Evolutionary conservation across 768 basidiomycete species (phyloP).

Genomic region (Pholiota conissans): DNA sequence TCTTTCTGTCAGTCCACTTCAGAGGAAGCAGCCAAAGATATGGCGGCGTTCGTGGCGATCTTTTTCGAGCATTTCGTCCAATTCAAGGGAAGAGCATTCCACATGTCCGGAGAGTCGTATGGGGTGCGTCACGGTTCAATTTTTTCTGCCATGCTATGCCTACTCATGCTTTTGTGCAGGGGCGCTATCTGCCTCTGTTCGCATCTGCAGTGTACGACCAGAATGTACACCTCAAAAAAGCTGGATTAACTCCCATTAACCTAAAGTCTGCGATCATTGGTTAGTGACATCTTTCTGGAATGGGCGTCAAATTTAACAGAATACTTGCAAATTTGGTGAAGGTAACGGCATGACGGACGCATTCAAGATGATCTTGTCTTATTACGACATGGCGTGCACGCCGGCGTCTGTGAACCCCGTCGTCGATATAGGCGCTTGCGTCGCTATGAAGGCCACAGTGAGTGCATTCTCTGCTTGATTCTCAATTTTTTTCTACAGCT

Average conservation of each 20-base stretch:
- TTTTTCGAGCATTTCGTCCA: slow-evolving; percentile 75
- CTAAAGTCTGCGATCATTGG: slow-evolving; percentile 75
- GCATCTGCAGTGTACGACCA: slow-evolving; percentile 77
- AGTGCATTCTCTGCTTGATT: slow-evolving; percentile 16
- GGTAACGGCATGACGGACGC: slow-evolving; percentile 68
- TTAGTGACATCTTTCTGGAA: slow-evolving; percentile 17
- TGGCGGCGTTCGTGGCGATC: slow-evolving; percentile 68
- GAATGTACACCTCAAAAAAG: slow-evolving; percentile 53
- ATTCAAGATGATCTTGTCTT: slow-evolving; percentile 40
- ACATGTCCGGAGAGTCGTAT: slow-evolving; percentile 77
- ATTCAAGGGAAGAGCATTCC: slow-evolving; percentile 67
- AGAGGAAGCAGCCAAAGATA: slow-evolving; percentile 67
- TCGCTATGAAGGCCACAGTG: slow-evolving; percentile 60
- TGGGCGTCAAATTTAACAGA: not conserved
- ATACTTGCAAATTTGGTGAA: slow-evolving; percentile 10
- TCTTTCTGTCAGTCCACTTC: slow-evolving; percentile 47
- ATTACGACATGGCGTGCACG: slow-evolving; percentile 56
- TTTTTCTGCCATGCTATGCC: not conserved
- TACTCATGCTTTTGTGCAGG: slow-evolving; percentile 34
- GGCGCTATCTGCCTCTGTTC: slow-evolving; percentile 72
- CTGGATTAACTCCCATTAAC: slow-evolving; percentile 60
- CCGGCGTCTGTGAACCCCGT: slow-evolving; percentile 48
- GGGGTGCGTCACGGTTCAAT: slow-evolving; percentile 44
- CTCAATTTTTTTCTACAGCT: not conserved
- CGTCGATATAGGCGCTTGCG: slow-evolving; percentile 45